phyloP scores from a whole-genome alignment of 1,139 yeast genomes.

The Kodamaea plutei region DNA sequence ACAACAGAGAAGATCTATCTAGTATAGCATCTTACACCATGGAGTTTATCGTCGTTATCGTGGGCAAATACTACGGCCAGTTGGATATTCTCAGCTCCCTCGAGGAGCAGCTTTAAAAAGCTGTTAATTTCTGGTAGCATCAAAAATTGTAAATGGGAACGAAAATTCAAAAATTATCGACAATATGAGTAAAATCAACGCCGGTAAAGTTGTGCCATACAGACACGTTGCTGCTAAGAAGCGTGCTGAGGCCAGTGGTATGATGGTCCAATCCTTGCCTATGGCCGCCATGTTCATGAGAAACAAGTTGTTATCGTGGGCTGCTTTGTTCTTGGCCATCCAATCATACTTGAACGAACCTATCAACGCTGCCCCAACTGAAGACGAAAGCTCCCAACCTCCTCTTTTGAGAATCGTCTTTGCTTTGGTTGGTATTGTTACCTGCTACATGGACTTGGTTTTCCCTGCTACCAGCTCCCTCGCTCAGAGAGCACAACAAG shows the following conservation, averaged over 20 bases:
- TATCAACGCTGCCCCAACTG: slow-evolving; percentile 20
- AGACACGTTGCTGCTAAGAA: slow-evolving; percentile 49
- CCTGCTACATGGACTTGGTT: slow-evolving; percentile 51
- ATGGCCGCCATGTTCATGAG: slow-evolving; percentile 65
- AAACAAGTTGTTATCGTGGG: slow-evolving; percentile 55
- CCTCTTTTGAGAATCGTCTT: slow-evolving; percentile 44
- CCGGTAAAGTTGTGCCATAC: slow-evolving; percentile 42
- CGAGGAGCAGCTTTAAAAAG: neutral
- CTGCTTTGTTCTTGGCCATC: slow-evolving; percentile 48
- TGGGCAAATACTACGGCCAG: slow-evolving; percentile 36
- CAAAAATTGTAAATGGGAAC: no score
- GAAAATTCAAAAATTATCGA: no score
- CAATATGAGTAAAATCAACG: slow-evolving; percentile 36
- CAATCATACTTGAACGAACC: slow-evolving; percentile 52
- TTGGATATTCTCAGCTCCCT: slow-evolving; percentile 25
- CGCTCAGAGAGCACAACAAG: slow-evolving; percentile 14
- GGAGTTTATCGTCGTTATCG: slow-evolving; percentile 30
- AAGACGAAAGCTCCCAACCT: slow-evolving; percentile 32
- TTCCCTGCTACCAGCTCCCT: slow-evolving; percentile 37
- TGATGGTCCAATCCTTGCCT: slow-evolving; percentile 58
- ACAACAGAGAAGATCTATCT: slow-evolving; percentile 11
- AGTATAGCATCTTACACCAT: slow-evolving; percentile 22
- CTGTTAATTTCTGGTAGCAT: no score
- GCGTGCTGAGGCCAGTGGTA: slow-evolving; percentile 40
- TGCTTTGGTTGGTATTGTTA: slow-evolving; percentile 42